These are phyloP conservation scores for Silene vulgaris DNA, from an alignment of 179 eudicot genomes.

Conservation along the genomic window DNA sequence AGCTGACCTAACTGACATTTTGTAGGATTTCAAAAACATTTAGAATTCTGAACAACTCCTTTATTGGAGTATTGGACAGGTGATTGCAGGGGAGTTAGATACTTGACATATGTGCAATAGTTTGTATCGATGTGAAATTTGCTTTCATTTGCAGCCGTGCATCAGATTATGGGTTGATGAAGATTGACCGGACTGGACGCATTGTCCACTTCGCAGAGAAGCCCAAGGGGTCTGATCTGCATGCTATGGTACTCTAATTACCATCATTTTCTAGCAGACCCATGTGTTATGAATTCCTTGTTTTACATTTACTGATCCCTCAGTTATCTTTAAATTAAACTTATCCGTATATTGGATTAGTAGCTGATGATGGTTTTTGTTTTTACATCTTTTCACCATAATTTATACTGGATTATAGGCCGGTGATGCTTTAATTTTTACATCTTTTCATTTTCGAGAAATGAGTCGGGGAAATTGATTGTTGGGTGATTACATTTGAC, in stretches of 20 bases:
- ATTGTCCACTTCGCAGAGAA: constrained; percentile 77
- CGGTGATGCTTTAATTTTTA: too few relatives aligned
- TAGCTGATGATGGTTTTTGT: too few relatives aligned
- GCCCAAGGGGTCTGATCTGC: constrained; percentile 72
- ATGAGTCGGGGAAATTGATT: too few relatives aligned
- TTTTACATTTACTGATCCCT: background rate
- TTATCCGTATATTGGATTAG: too few relatives aligned
- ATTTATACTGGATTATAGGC: too few relatives aligned
- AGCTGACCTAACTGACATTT: too few relatives aligned
- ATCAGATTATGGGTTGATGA: constrained; percentile 89
- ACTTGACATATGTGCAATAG: background rate
- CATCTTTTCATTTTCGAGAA: too few relatives aligned
- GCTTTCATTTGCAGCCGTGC: constrained; percentile 65
- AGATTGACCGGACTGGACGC: constrained; percentile 69
- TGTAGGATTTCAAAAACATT: background rate
- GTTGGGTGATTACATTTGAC: too few relatives aligned
- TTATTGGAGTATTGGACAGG: background rate
- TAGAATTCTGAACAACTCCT: background rate
- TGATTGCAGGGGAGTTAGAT: background rate
- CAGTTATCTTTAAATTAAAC: too few relatives aligned
- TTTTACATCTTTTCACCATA: too few relatives aligned
- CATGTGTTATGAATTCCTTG: background rate
- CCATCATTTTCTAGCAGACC: background rate
- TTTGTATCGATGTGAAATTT: constrained; percentile 14
- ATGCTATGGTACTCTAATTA: constrained; percentile 50